Evolutionary conservation across 345 rosid genomes (phyloP), one percentile per base, ranked within the genome.

Genomic region (Rhizophora apiculata): DNA sequence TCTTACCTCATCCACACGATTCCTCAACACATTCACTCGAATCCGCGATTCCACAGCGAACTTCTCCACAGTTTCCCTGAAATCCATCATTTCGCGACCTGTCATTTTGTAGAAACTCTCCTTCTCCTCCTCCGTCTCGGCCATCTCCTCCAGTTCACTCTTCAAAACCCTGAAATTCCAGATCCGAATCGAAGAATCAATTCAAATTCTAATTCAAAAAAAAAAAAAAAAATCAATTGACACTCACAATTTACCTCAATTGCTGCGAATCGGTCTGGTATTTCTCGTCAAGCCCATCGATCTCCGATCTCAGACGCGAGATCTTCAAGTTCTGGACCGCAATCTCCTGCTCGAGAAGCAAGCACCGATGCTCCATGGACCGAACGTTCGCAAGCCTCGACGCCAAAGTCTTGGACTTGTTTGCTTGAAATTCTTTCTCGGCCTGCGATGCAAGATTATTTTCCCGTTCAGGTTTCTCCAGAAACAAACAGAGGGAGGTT

Each of bases 341-440:
- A 54, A 88, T 79, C 51, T 84, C 79, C 24, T 80, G 92, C 10
- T 85, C 83, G 10, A 86, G 86, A 60, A 72, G 59, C 82, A 85
- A 81, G 67, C 92, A 89, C 62, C 84, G 80, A 56, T 73, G 88
- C 75, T 92, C 87, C 71, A 53, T 74, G 51, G 78, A 82, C 63
- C 73, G 74, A 52, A 86, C 65, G 69, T 61, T 70, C 6, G 67
- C 76, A 13, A 79, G 76, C 81, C 88, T 89, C 19, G 83, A 71
- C 3, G 76, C 82, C 65, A 92, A 67, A 15, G 79, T 31, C 78
- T 72, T 80, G 29, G 81, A 84, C 64, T 82, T 85, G 69, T 63
- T 77, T 18, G 68, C 82, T 76, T 87, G 92, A 70, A 80, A 32
- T 55, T 86, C 91, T 72, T 82, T 89, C 89, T 89, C 96, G 26